Evolutionary conservation across 2,329 filamentous ascomycete genomes (phyloP).

Genomic region (Diaporthe sp.): DNA sequence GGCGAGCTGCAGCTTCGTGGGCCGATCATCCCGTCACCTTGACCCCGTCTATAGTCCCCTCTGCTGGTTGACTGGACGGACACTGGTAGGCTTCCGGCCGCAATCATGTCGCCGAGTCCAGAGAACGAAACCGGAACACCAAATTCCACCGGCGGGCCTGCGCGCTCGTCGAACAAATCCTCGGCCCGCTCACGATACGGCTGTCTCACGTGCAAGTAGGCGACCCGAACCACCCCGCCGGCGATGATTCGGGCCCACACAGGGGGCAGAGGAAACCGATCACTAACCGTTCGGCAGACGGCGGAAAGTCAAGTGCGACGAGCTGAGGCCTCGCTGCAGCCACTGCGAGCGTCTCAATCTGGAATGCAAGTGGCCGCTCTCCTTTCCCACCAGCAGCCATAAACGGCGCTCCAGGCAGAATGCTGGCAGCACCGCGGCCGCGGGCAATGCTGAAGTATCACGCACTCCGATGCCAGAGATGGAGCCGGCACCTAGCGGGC

Average conservation of each 20-base stretch:
- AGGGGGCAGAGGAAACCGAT: background rate
- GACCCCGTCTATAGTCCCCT: background rate
- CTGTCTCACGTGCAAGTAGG: slow-evolving; percentile 62
- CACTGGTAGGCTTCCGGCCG: background rate
- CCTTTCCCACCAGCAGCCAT: background rate
- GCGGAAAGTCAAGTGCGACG: slow-evolving; percentile 67
- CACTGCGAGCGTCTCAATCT: slow-evolving; percentile 67
- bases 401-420: slow-evolving; percentile 25
- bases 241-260: slow-evolving; percentile 2
- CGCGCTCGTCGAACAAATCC: slow-evolving; percentile 25
- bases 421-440: background rate
- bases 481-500: slow-evolving; percentile 19
- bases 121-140: slow-evolving; percentile 12
- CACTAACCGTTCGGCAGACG: slow-evolving; percentile 50
- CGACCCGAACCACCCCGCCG: slow-evolving; percentile 33
- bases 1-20: slow-evolving; percentile 14
- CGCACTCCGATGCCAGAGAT: slow-evolving; percentile 33
- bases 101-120: slow-evolving; percentile 21
- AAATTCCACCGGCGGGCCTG: slow-evolving; percentile 10
- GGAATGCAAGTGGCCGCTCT: slow-evolving; percentile 62
- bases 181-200: slow-evolving; percentile 52
- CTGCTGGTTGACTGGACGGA: background rate
- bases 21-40: slow-evolving; percentile 7
- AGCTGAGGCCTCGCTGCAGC: slow-evolving; percentile 63
- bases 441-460: slow-evolving; percentile 19